Evolutionary conservation across 164 flowering plant species (phyloP).

Genomic region (Tetrastigma voinierianum): DNA sequence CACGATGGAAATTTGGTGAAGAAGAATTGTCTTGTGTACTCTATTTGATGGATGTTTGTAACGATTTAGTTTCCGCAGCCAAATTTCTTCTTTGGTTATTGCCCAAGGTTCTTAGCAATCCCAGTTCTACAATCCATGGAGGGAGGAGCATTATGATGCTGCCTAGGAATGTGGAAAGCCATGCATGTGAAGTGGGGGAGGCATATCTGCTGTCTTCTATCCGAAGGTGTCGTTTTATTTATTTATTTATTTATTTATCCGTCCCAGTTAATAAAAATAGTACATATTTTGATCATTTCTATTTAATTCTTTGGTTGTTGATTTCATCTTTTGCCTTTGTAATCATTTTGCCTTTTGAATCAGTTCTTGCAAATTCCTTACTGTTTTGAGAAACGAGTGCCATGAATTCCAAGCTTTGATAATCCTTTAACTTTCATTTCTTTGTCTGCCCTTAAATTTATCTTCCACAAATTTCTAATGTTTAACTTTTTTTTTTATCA

Average conservation of each 20-base stretch:
- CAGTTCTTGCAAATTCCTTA: too few relatives aligned
- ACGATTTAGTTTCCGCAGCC: conserved; percentile 64
- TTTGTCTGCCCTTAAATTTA: not conserved
- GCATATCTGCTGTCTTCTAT: conserved; percentile 73
- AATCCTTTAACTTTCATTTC: not conserved
- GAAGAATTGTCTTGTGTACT: conserved; percentile 74
- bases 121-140: conserved; percentile 48
- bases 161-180: conserved; percentile 60
- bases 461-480: not conserved
- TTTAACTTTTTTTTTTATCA: not conserved
- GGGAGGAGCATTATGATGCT: conserved; percentile 54
- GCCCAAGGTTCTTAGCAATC: conserved; percentile 55
- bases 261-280: not conserved
- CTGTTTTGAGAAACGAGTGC: too few relatives aligned
- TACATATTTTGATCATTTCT: not conserved
- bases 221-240: conserved; percentile 54
- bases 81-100: conserved; percentile 87
- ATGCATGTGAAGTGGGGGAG: conserved; percentile 81
- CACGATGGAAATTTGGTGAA: conserved; percentile 85
- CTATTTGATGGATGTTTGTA: conserved; percentile 75
- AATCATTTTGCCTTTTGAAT: too few relatives aligned
- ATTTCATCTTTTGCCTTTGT: too few relatives aligned
- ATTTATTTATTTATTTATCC: not conserved
- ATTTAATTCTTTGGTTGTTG: too few relatives aligned
- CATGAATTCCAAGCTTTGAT: too few relatives aligned